Percentiles rank a stretch among this genome's conserved stretches.
Conservation (phyloP, 768 basidiomycete genomes). For the Boletales sp. region DNA sequence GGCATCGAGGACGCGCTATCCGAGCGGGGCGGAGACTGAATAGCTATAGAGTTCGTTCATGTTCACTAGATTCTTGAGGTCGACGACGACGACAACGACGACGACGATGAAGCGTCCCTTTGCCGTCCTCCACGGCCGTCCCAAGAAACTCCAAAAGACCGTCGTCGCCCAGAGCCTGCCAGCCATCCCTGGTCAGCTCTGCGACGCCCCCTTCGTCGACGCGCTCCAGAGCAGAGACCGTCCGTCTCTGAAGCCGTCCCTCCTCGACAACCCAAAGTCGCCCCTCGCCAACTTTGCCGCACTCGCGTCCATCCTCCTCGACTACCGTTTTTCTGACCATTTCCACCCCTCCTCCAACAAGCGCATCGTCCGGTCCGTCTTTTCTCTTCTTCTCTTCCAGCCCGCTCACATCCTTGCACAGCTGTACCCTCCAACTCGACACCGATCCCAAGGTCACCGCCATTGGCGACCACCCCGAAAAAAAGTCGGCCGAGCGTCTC, state of each 20-base stretch:
- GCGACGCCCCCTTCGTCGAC: constrained; percentile 34
- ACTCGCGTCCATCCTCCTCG: constrained; percentile 9
- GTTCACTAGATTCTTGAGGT: no score
- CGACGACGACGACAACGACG: no score
- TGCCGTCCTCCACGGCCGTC: background rate
- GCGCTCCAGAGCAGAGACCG: constrained; percentile 12
- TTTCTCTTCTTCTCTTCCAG: background rate
- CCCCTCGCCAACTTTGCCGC: constrained; percentile 43
- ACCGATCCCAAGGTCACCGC: constrained; percentile 44
- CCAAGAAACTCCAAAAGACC: background rate
- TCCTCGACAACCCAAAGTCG: constrained; percentile 48
- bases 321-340: constrained; percentile 13
- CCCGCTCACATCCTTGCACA: constrained; percentile 11
- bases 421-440: constrained; percentile 24
- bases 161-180: constrained; percentile 15
- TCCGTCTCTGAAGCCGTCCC: constrained; percentile 24
- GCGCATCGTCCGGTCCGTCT: constrained; percentile 22
- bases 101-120: constrained; percentile 13
- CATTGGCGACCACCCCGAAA: constrained; percentile 55
- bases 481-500: constrained; percentile 68
- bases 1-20: constrained; percentile 45
- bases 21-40: no score
- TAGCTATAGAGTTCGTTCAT: no score
- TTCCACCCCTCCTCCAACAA: constrained; percentile 11
- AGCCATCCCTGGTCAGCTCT: constrained; percentile 30